Conservation (phyloP, 139 green algal genomes). For the Chloropicon primus region DNA sequence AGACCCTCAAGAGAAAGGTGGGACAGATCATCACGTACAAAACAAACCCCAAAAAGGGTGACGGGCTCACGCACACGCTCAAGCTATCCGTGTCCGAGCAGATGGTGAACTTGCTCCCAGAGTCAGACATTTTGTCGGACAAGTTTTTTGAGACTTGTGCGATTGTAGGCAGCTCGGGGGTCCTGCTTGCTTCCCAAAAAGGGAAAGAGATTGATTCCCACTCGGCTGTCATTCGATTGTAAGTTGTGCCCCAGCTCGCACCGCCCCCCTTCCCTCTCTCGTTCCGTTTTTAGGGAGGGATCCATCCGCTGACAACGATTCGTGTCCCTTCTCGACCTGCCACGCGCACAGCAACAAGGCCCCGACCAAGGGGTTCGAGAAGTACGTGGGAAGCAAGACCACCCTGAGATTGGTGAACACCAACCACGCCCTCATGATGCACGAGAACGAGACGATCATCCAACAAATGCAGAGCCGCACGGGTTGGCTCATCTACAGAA, state of each 20-base stretch:
- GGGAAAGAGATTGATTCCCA: not conserved
- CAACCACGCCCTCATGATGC: not conserved
- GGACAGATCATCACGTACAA: not conserved
- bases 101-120: not conserved
- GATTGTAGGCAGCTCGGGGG: not conserved
- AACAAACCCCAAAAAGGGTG: not conserved
- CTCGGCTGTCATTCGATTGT: not conserved
- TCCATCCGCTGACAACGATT: no score
- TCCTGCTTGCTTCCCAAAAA: not conserved
- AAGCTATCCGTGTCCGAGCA: not conserved
- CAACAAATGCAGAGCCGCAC: constrained; percentile 5
- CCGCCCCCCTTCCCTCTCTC: no score
- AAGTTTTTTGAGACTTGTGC: not conserved
- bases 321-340: no score
- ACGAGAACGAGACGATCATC: constrained; percentile 1
- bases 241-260: no score
- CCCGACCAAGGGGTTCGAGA: not conserved
- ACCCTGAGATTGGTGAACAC: not conserved
- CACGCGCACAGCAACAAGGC: no score
- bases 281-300: no score
- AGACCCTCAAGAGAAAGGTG: not conserved
- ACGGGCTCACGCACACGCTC: not conserved
- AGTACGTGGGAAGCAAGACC: not conserved
- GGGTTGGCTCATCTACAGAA: constrained; percentile 1
- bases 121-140: not conserved